Evolutionary conservation across 805 yeast species (phyloP).

Genomic region (Metschnikowia baotianmanensis): DNA sequence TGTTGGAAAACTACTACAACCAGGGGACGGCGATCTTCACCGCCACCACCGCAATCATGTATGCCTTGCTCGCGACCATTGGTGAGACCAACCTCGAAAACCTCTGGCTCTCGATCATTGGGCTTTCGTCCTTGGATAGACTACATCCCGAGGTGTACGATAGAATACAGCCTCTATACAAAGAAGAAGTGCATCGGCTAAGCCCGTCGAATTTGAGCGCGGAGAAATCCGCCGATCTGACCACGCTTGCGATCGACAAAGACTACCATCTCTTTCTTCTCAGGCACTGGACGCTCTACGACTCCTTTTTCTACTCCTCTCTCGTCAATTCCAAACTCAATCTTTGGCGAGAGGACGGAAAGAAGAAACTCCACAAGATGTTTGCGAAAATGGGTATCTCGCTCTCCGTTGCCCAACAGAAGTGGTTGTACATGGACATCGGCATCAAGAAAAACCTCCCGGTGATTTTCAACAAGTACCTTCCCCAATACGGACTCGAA

Average conservation of each 20-base stretch:
- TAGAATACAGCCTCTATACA: conserved; percentile 65
- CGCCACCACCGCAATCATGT: conserved; percentile 75
- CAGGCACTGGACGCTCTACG: conserved; percentile 92
- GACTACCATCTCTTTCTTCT: conserved; percentile 85
- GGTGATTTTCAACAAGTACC: conserved; percentile 62
- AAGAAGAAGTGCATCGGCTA: conserved; percentile 80
- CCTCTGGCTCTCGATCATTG: conserved; percentile 87
- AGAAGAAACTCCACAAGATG: conserved; percentile 79
- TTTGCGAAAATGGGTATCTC: conserved; percentile 97
- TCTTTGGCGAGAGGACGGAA: conserved; percentile 90
- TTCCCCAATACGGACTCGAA: conserved; percentile 75
- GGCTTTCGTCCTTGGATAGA: conserved; percentile 76
- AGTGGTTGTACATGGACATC: conserved; percentile 88
- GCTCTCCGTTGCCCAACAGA: conserved; percentile 81
- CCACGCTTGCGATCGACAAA: conserved; percentile 61
- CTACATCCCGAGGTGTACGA: conserved; percentile 75
- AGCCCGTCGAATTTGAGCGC: conserved; percentile 35
- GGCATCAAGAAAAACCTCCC: conserved; percentile 72
- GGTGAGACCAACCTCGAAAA: conserved; percentile 73
- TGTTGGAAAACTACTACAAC: conserved; percentile 72
- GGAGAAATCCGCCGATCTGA: conserved; percentile 38
- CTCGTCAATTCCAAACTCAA: conserved; percentile 84
- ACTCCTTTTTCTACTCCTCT: conserved; percentile 86
- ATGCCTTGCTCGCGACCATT: conserved; percentile 72
- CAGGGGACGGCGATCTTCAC: conserved; percentile 78